Conservation (phyloP, 1,284 basidiomycete species). For the Melampsora americana region DNA sequence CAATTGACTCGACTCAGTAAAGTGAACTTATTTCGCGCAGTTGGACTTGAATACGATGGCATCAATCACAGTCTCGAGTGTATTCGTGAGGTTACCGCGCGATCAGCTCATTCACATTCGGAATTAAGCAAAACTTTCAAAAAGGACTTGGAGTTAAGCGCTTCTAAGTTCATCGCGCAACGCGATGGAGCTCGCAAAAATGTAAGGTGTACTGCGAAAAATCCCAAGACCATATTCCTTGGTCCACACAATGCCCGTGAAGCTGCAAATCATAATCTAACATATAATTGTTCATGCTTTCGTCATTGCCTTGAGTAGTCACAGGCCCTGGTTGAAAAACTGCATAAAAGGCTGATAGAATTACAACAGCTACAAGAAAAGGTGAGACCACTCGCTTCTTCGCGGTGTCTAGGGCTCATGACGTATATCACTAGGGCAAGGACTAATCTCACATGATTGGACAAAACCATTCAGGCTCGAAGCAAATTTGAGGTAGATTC, state of each 20-base stretch:
- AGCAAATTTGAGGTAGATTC: slow-evolving; percentile 94
- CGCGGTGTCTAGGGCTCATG: background rate
- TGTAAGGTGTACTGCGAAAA: background rate
- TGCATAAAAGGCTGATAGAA: slow-evolving; percentile 77
- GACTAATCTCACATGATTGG: slow-evolving; percentile 1
- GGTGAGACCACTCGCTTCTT: slow-evolving; percentile 50
- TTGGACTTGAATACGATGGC: slow-evolving; percentile 27
- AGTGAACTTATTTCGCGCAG: slow-evolving; percentile 60
- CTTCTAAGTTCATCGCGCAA: slow-evolving; percentile 27
- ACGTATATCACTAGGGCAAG: background rate
- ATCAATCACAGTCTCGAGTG: slow-evolving; percentile 18
- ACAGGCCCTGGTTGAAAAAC: slow-evolving; percentile 76
- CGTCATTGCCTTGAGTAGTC: slow-evolving; percentile 53
- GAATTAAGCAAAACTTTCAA: slow-evolving; percentile 71
- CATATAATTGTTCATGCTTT: background rate
- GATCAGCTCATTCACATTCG: slow-evolving; percentile 50
- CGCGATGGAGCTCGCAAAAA: slow-evolving; percentile 34
- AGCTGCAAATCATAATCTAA: background rate
- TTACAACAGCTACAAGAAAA: slow-evolving; percentile 77
- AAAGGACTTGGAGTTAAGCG: slow-evolving; percentile 66
- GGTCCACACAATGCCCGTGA: background rate
- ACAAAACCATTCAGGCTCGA: slow-evolving; percentile 62
- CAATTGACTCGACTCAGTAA: slow-evolving; percentile 74
- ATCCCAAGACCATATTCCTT: background rate
- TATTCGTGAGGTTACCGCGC: slow-evolving; percentile 21